Evolutionary conservation across 2,329 filamentous ascomycete genomes (phyloP).

Genomic region (Xylariaceae sp.): DNA sequence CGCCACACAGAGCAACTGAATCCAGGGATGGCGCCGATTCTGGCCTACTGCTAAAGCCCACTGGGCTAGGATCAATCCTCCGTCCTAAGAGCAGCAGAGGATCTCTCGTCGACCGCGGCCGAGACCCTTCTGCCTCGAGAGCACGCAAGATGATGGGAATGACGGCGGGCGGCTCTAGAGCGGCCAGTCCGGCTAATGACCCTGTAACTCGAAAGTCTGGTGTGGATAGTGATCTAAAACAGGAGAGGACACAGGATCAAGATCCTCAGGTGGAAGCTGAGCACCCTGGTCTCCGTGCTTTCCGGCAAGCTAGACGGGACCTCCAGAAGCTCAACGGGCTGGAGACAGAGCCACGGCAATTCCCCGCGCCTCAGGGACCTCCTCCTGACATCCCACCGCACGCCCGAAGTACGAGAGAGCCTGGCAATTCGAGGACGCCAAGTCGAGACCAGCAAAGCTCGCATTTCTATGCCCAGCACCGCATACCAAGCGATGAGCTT

Average conservation of each 20-base stretch:
- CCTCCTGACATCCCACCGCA: conserved; percentile 18
- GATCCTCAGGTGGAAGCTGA: conserved; percentile 19
- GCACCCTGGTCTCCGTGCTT: conserved; percentile 50
- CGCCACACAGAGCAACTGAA: conserved; percentile 35
- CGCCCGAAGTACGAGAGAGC: conserved; percentile 26
- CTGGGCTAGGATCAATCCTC: conserved; percentile 55
- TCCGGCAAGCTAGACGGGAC: conserved; percentile 52
- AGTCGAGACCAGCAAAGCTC: conserved; percentile 42
- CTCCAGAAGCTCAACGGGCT: conserved; percentile 51
- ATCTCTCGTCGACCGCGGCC: conserved; percentile 49
- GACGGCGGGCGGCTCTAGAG: conserved; percentile 34
- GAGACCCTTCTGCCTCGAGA: conserved; percentile 43
- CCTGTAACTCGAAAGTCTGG: conserved; percentile 10
- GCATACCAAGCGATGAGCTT: conserved; percentile 40
- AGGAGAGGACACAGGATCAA: conserved; percentile 14
- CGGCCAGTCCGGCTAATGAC: conserved; percentile 14
- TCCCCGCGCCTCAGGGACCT: conserved; percentile 25
- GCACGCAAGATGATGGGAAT: conserved; percentile 58
- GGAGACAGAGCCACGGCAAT: conserved; percentile 42
- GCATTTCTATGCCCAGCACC: conserved; percentile 40
- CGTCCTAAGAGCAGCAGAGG: conserved; percentile 63
- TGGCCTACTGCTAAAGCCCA: conserved; percentile 35
- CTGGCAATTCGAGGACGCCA: no score
- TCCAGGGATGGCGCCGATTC: conserved; percentile 28
- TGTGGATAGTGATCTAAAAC: conserved; percentile 5